Evolutionary conservation across 208 protist genomes (phyloP).

Genomic region (Porcisia hertigi): DNA sequence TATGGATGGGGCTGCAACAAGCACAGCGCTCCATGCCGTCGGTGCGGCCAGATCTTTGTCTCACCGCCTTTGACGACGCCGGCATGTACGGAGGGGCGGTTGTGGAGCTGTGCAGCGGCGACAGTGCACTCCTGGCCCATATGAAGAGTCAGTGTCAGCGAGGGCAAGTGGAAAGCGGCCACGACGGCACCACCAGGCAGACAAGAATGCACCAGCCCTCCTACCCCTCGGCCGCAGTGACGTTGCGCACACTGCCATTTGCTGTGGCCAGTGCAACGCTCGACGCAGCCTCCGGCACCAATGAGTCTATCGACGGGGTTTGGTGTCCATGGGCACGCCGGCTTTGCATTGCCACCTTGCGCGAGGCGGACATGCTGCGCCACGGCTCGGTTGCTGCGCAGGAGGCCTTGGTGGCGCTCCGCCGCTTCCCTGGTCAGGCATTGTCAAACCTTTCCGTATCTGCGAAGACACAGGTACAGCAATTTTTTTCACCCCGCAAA

Average conservation of each 20-base stretch:
- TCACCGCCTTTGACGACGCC: conserved; percentile 33
- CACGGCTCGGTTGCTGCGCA: background rate
- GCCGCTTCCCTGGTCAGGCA: background rate
- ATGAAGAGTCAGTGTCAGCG: conserved; percentile 22
- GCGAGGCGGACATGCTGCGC: background rate
- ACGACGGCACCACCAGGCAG: background rate
- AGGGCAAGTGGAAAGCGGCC: background rate
- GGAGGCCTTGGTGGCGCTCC: conserved; percentile 1
- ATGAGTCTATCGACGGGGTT: conserved; percentile 15
- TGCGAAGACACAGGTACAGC: conserved; percentile 2
- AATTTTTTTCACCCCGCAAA: background rate
- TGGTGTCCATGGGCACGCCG: conserved; percentile 21
- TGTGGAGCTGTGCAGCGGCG: conserved; percentile 26
- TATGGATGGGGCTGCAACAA: background rate
- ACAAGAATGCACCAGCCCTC: background rate
- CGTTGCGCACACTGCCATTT: background rate
- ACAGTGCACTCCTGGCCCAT: background rate
- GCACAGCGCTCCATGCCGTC: background rate
- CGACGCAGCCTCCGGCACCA: conserved; percentile 5
- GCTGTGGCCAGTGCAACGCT: background rate
- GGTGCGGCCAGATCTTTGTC: conserved; percentile 23
- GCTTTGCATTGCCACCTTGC: conserved; percentile 7
- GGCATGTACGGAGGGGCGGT: conserved; percentile 35
- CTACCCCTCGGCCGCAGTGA: background rate
- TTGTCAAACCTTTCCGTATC: background rate